Conservation (phyloP, 1,284 basidiomycete genomes). For the Leucoagaricus sp. region DNA sequence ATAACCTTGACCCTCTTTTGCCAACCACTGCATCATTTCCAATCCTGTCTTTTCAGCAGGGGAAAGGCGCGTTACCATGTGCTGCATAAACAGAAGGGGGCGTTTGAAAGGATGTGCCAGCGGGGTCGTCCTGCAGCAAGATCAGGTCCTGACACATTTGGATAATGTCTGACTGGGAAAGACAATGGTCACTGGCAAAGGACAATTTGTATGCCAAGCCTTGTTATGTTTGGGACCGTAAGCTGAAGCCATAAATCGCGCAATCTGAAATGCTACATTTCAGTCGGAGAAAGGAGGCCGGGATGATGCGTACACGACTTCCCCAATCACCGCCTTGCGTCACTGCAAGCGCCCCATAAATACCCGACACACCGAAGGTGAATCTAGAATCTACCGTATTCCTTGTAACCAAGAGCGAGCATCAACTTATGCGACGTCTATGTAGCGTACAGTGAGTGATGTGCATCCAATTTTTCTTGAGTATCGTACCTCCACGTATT, state of each 20-base stretch:
- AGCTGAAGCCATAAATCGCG: slow-evolving; percentile 35
- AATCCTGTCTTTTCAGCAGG: slow-evolving; percentile 38
- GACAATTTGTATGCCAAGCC: slow-evolving; percentile 49
- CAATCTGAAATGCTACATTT: slow-evolving; percentile 33
- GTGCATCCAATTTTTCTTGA: not conserved
- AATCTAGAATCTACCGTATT: slow-evolving; percentile 47
- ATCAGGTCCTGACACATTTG: no score
- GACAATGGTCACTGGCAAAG: slow-evolving; percentile 22
- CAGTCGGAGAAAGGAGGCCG: no score
- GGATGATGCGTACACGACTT: slow-evolving; percentile 29
- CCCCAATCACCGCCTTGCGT: slow-evolving; percentile 61
- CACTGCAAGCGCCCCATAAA: slow-evolving; percentile 31
- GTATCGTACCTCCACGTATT: slow-evolving; percentile 18
- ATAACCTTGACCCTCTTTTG: slow-evolving; percentile 39
- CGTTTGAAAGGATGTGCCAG: slow-evolving; percentile 22
- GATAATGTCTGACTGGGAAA: not conserved
- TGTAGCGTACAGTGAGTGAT: not conserved
- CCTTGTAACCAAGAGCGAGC: slow-evolving; percentile 50
- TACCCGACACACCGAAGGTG: not conserved
- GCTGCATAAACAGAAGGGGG: slow-evolving; percentile 27
- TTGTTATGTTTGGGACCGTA: slow-evolving; percentile 44
- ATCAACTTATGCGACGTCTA: slow-evolving; percentile 54
- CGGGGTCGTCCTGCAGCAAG: no score
- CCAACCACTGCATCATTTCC: slow-evolving; percentile 30
- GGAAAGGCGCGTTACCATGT: slow-evolving; percentile 24